Percentiles rank a stretch among this genome's conserved stretches.
Evolutionary conservation across 805 yeast species (phyloP).

Genomic region (Ogataea allantospora): DNA sequence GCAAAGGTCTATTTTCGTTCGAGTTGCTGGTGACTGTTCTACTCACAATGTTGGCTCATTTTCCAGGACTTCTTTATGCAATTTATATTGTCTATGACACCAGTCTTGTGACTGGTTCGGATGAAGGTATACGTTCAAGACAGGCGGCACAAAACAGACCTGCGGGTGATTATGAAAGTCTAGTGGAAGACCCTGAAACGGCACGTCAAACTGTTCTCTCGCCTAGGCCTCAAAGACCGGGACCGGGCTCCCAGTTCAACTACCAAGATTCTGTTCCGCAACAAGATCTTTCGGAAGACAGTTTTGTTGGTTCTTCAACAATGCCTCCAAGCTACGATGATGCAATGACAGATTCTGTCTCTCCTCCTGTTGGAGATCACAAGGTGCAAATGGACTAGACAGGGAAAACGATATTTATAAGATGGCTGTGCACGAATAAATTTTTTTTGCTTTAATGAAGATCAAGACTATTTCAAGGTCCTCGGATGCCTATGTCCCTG

Average conservation of each 20-base stretch:
- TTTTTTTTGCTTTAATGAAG: constrained; percentile 49
- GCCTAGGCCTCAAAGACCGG: constrained; percentile 9
- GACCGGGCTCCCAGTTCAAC: neutral
- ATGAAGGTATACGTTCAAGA: constrained; percentile 19
- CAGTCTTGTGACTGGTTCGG: constrained; percentile 26
- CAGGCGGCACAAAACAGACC: neutral
- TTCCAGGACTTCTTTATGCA: constrained; percentile 52
- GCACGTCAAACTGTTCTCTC: constrained; percentile 6
- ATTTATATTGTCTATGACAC: constrained; percentile 43
- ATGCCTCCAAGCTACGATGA: constrained; percentile 27
- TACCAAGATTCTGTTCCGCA: constrained; percentile 10
- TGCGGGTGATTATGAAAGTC: constrained; percentile 7
- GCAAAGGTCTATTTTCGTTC: constrained; percentile 58
- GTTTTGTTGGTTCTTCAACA: constrained; percentile 9
- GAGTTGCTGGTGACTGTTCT: constrained; percentile 47
- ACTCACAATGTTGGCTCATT: constrained; percentile 46
- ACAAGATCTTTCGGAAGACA: constrained; percentile 4
- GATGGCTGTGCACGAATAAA: constrained; percentile 10
- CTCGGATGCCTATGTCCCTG: constrained; percentile 90
- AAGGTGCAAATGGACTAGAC: constrained; percentile 20
- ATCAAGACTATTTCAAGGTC: constrained; percentile 87
- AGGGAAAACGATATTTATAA: neutral
- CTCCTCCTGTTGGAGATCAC: constrained; percentile 22
- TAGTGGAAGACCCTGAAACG: constrained; percentile 8
- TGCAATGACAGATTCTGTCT: constrained; percentile 8